Evolutionary conservation across 2,329 filamentous ascomycete genomes (phyloP), one percentile per base, ranked within the genome.

Genomic region (Curvularia sp.): DNA sequence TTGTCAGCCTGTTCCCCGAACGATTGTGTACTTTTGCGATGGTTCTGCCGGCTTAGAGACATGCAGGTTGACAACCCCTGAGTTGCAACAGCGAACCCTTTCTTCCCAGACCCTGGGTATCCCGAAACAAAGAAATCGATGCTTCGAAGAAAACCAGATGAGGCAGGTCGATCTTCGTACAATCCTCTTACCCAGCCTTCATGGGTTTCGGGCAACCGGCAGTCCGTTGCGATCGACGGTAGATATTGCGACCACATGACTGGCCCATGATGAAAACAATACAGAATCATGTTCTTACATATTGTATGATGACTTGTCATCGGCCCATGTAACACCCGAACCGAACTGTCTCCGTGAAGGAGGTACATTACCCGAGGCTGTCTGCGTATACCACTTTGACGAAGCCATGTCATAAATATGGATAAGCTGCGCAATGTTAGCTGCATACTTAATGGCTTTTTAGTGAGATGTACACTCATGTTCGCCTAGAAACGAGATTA

Each of bases 231-330:
- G 8, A 18, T n/a, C 35, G 28, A 18, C n/a, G 15, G n/a, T 39
- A 41, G 9, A 13, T 39, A 30, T 50, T 24, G 10, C 10, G 22
- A 41, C 24, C 24, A 9, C 33, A 24, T 41, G 35, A 24, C 33
- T 15, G n/a, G 35, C 2, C 10, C 9, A n/a, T 38, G 30, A 20
- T 48, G 7, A 12, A 38, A 13, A 41, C 7, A 24, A 24, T 30
- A 42, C 30, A 22, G 22, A 26, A 38, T n/a, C 12, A 12, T 28
- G 24, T 7, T 7, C 84, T 73, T 66, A 88, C 84, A 89, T 85
- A 63, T 89, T 89, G 67, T 88, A 88, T 7, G 85, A 87, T 13
- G 85, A 86, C 54, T 82, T 78, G 64, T 89, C 87, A 8, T 80
- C 66, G 0, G 86, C 81, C 81, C 86, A 88, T 1, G 84, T 84